Conservation (phyloP, 768 basidiomycete species). For the Glaciozyma antarctica region DNA sequence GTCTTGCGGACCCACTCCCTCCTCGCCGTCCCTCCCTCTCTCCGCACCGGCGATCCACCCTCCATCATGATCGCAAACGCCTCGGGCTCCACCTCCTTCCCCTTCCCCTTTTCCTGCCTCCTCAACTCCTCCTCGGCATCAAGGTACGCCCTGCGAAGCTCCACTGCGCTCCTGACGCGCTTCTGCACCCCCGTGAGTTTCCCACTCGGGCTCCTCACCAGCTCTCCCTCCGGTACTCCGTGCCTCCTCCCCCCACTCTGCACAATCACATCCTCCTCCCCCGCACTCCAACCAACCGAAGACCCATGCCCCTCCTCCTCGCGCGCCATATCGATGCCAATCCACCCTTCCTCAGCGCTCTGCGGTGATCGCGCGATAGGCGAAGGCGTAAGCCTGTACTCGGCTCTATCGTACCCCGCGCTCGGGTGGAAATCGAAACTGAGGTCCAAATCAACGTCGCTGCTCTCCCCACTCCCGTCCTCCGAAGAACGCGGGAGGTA, state of each 20-base stretch:
- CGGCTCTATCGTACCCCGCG: neutral
- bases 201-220: slow-evolving; percentile 18
- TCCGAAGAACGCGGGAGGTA: neutral
- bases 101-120: neutral
- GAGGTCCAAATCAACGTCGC: slow-evolving; percentile 29
- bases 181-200: slow-evolving; percentile 9
- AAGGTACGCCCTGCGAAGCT: slow-evolving; percentile 25
- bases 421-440: slow-evolving; percentile 8
- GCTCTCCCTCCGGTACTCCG: slow-evolving; percentile 13
- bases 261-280: neutral
- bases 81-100: neutral
- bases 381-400: neutral
- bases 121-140: slow-evolving; percentile 1
- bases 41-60: neutral
- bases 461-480: slow-evolving; percentile 8
- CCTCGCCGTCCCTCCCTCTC: neutral
- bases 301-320: neutral
- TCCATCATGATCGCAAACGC: neutral
- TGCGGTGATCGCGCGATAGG: neutral
- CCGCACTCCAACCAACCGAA: neutral
- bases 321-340: slow-evolving; percentile 18
- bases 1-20: slow-evolving; percentile 1
- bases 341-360: slow-evolving; percentile 3
- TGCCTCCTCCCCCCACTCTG: neutral
- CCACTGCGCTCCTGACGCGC: slow-evolving; percentile 22